Base-by-base conservation (phyloP, 2,329 filamentous ascomycete species). In the Albophoma yamanashiensis region DNA sequence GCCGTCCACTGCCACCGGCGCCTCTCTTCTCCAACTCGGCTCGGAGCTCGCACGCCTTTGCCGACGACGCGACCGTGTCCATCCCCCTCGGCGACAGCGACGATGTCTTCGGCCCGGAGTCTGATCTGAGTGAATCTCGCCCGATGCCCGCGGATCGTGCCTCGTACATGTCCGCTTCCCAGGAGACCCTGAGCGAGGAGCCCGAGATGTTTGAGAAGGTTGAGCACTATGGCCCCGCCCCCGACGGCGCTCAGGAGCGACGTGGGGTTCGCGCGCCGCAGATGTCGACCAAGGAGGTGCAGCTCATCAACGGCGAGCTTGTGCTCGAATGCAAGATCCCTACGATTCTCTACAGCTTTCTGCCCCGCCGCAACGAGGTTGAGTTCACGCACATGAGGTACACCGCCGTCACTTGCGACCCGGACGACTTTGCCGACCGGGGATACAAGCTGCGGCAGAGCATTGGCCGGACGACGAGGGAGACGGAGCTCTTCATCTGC, bases 301-400 rank as follows among this genome's bases (percentile, higher is more conserved):
- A 91, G 68, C 83, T 99, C 53, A 95, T 97, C 81, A 97, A 99
- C 71, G 94, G 94, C 70, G 93, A 99, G 75, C 86, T 99, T 58
- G 93, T 99, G 61, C 81, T 99, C 55, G 94, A 99, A 77, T 97
- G 94, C 81, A 99, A 99, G 77, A 99, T 99, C 66, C 94, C 95
- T 0, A 99, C 94, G 0, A 99, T 97, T 66, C 80, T 99, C 47
- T 95, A 97, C 82, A 96, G 92, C 72, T 99, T 99, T 76, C 78
- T 99, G 63, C 95, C 95, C 0, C 85, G 93, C 20, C 86, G 93
- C 62, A 92, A 97, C 70, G 93, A 96, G 73, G 82, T 93, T 63
- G 94, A 99, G 71, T 99, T 99, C 73, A 99, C 94, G 0, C 92
- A 97, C 71, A 97, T 97, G 93, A 88, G 94, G 59, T 99, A 99